phyloP scores from a whole-genome alignment of 495 filamentous ascomycete species.

The Penicillium antarcticum region DNA sequence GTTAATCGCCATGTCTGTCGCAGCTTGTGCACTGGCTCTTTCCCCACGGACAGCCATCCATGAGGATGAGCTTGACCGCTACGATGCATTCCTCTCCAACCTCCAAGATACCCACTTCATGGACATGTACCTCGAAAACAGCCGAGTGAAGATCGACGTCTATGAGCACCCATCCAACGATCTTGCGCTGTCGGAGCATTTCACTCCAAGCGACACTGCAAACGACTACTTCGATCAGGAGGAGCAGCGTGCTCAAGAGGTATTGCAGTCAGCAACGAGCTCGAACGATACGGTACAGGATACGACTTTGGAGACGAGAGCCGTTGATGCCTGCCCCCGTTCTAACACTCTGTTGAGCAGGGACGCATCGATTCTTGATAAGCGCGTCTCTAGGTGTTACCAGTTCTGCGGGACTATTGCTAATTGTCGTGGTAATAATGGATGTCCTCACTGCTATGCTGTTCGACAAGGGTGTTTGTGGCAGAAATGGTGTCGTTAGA shows the following conservation, averaged over 20 bases:
- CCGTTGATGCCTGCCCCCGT: background rate
- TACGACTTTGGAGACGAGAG: background rate
- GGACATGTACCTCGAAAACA: conserved; percentile 10
- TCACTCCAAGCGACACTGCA: conserved; percentile 7
- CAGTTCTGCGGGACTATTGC: conserved; percentile 12
- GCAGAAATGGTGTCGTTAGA: conserved; percentile 12
- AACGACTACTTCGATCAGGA: conserved; percentile 3
- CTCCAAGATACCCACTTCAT: conserved; percentile 4
- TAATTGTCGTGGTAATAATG: conserved; percentile 8
- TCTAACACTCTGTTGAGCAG: background rate
- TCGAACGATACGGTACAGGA: background rate
- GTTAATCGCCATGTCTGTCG: background rate
- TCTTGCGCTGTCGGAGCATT: background rate
- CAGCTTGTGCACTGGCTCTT: conserved; percentile 1
- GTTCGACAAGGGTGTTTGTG: conserved; percentile 10
- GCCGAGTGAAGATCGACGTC: conserved; percentile 11
- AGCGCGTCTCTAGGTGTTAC: conserved; percentile 8
- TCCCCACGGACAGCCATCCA: conserved; percentile 7
- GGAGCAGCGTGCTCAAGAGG: background rate
- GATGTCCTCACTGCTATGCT: conserved; percentile 11
- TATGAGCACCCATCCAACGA: conserved; percentile 8
- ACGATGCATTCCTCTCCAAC: conserved; percentile 3
- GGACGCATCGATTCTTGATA: background rate
- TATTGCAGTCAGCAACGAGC: background rate
- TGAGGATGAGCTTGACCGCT: conserved; percentile 11